phyloP scores from a whole-genome alignment of 2,329 filamentous ascomycete species.

The Talaromyces sp. region DNA sequence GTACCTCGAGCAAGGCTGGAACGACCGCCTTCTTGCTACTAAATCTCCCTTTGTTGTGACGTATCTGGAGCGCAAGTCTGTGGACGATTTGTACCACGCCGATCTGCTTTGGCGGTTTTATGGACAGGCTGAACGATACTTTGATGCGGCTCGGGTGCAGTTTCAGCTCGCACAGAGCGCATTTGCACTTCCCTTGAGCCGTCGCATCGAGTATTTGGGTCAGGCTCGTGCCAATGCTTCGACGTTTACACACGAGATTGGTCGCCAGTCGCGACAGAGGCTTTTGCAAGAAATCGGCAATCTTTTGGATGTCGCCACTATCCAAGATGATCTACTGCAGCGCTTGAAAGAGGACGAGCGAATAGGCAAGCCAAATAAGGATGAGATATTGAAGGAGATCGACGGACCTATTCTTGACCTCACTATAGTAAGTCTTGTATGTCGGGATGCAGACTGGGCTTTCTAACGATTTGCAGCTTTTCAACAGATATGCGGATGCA shows the following conservation, averaged over 20 bases:
- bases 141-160: slow-evolving; percentile 84
- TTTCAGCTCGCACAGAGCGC: slow-evolving; percentile 76
- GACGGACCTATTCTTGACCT: slow-evolving; percentile 75
- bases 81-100: slow-evolving; percentile 69
- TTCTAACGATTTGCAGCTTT: slow-evolving; percentile 58
- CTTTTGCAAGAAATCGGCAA: slow-evolving; percentile 80
- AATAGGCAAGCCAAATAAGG: slow-evolving; percentile 59
- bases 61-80: slow-evolving; percentile 75
- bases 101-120: slow-evolving; percentile 93
- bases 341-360: slow-evolving; percentile 69
- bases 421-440: slow-evolving; percentile 61
- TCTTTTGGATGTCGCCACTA: slow-evolving; percentile 85
- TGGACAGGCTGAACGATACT: slow-evolving; percentile 76
- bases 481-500: slow-evolving; percentile 84
- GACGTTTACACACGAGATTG: slow-evolving; percentile 70
- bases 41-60: slow-evolving; percentile 80
- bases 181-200: slow-evolving; percentile 73
- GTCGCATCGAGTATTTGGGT: slow-evolving; percentile 83
- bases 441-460: not conserved
- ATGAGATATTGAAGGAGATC: slow-evolving; percentile 62
- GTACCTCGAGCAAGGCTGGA: slow-evolving; percentile 84
- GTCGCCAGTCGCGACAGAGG: slow-evolving; percentile 76
- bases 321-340: slow-evolving; percentile 87
- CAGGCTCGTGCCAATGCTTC: slow-evolving; percentile 89
- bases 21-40: slow-evolving; percentile 77